Evolutionary conservation across 2,329 filamentous ascomycete species (phyloP), one percentile per base, ranked within the genome.

Genomic region (Dendryphion nanum): DNA sequence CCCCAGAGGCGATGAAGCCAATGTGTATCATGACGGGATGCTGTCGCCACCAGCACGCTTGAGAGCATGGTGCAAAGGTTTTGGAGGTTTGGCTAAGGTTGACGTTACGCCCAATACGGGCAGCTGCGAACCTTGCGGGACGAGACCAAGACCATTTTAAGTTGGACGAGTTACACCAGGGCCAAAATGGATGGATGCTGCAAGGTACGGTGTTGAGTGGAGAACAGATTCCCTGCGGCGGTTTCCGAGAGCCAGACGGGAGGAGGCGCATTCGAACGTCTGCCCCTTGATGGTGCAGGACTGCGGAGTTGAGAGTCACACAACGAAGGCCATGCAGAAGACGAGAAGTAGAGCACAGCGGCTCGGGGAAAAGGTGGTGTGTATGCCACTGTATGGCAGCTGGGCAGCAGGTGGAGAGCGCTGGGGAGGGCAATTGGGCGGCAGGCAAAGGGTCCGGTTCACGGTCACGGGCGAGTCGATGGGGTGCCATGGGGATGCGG

Each of bases 151-250:
- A 44, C 49, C 38, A 48, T 46, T 53, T 60, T 53, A 51, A 54
- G 50, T 44, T 50, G 40, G n/a, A 45, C 36, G 40, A 48, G 53
- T 61, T 30, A 48, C 55, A 59, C 55, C 31, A 48, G 36, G 39
- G 44, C 51, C 49, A 48, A 48, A 44, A 40, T 41, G 35, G 48
- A 42, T 41, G 46, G 46, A 33, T 36, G 48, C 60, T 63, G 62
- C 61, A 63, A 64, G 62, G 61, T 58, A 64, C 60, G 42, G 35
- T 51, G 48, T 44, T 47, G 45, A 48, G 48, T 41, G 32, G 44
- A 37, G 36, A 30, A 28, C 33, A 29, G 28, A 44, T 41, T 8
- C 38, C 36, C 39, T 30, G 16, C 30, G 48, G 16, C 48, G 44
- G 44, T 43, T 50, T 51, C 48, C 51, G 48, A 51, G 52, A 53